Base-by-base conservation (phyloP, 2,329 filamentous ascomycete species). In the Setomelanomma holmii region DNA sequence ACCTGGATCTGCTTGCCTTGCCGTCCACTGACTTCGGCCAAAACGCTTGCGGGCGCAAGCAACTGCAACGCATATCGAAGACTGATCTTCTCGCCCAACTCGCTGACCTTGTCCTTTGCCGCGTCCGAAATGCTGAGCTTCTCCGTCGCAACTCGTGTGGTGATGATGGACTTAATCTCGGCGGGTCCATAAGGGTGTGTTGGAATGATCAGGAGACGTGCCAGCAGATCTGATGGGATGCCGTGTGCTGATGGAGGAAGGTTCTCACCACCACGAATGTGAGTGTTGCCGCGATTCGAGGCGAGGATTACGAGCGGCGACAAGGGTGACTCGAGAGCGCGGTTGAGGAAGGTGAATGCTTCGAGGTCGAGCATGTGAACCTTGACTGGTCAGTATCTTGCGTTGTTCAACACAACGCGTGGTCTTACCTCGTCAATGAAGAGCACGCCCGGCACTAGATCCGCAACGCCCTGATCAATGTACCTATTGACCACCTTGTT, bases 331-430 rank as follows among this genome's bases (percentile, higher is more conserved):
- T 99, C 95, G 64, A 99, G 84, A n/a, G 95, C 95, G 72, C 93
- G 90, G 82, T 98, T 98, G 71, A 99, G 87, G 79, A 97, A 99
- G 63, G 95, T 98, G 80, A 98, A 99, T 81, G 93, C 96, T 81
- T 99, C 95, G 65, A 99, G 89, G 76, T 99, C 95, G 67, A 99
- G 91, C 95, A 99, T 99, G 81, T 99, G 93, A 55, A 96, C 93
- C 92, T 96, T 45, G 36, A 40, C 42, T 51, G 51, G 69, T 64
- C 76, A 55, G 48, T 40, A 39, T 33, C 16, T 19, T n/a, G n/a
- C n/a, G 24, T 4, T 24, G 17, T 36, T 33, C 12, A 2, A 10
- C n/a, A 20, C 4, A 3, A 10, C 4, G 24, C 16, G 14, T 1
- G n/a, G 21, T 59, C 76, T 58, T 85, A 95, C 92, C 86, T 99